Conservation (phyloP, 1,139 yeast species). For the Blastobotrys elegans region DNA sequence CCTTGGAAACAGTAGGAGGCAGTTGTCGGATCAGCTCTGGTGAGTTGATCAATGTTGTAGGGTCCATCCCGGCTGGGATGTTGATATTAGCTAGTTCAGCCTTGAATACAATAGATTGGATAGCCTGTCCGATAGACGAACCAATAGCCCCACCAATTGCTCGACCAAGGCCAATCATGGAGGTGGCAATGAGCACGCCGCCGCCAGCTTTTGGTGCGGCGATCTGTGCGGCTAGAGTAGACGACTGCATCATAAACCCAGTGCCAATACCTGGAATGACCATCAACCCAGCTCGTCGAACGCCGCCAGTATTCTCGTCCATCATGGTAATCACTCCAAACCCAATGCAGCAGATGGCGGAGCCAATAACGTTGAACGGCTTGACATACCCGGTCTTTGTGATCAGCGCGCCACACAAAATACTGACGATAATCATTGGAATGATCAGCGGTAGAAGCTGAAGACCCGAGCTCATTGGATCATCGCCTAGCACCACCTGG, state of each 20-base stretch:
- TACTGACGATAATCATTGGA: constrained; percentile 46
- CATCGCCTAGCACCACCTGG: constrained; percentile 46
- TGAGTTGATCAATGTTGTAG: constrained; percentile 17
- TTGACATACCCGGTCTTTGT: constrained; percentile 47
- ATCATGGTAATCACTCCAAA: constrained; percentile 44
- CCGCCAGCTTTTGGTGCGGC: constrained; percentile 42
- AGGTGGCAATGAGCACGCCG: constrained; percentile 46
- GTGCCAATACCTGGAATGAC: constrained; percentile 52
- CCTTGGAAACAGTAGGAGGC: constrained; percentile 14
- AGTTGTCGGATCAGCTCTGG: constrained; percentile 20
- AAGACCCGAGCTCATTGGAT: constrained; percentile 56
- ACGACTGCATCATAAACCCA: constrained; percentile 52
- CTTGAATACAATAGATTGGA: constrained; percentile 37
- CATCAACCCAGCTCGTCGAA: constrained; percentile 43
- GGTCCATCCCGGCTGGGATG: constrained; percentile 15
- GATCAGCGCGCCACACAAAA: constrained; percentile 44
- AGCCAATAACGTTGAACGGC: constrained; percentile 44
- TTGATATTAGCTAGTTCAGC: constrained; percentile 3
- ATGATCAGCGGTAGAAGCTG: constrained; percentile 52
- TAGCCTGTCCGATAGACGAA: constrained; percentile 44
- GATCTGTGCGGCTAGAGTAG: constrained; percentile 51
- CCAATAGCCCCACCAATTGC: constrained; percentile 49
- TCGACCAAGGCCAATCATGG: constrained; percentile 45
- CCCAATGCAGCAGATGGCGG: constrained; percentile 46
- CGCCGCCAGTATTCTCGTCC: constrained; percentile 27